phyloP scores from a whole-genome alignment of 2,329 filamentous ascomycete genomes.

The Diaporthe capsici region DNA sequence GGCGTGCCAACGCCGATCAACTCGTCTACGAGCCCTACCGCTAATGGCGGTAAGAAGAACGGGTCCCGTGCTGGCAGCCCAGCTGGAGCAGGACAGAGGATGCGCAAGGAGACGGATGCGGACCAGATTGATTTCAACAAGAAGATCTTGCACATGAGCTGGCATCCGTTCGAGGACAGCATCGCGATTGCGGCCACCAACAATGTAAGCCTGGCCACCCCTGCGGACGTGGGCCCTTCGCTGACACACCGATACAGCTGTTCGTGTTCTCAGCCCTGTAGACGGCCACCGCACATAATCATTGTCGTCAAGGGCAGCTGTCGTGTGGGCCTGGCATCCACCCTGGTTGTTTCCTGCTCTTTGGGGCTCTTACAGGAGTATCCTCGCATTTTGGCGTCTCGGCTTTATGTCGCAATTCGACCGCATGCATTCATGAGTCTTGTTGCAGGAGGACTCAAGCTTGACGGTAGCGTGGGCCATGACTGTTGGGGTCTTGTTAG shows the following conservation, averaged over 20 bases:
- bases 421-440: constrained; percentile 32
- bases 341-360: constrained; percentile 30
- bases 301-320: constrained; percentile 32
- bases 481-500: constrained; percentile 17
- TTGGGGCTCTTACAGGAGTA: constrained; percentile 1
- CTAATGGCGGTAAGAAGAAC: constrained; percentile 86
- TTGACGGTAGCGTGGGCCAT: constrained; percentile 25
- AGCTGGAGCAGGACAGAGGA: constrained; percentile 82
- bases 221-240: not conserved
- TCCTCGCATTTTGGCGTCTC: constrained; percentile 22
- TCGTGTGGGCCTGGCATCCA: constrained; percentile 27
- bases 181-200: constrained; percentile 99
- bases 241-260: constrained; percentile 49
- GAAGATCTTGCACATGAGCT: constrained; percentile 99
- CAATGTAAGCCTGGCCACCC: constrained; percentile 79
- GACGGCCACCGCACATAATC: constrained; percentile 36
- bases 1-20: constrained; percentile 98
- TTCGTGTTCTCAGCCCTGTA: constrained; percentile 54
- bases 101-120: constrained; percentile 99
- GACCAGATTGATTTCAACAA: constrained; percentile 99
- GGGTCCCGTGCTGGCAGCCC: constrained; percentile 91
- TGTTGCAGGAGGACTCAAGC: constrained; percentile 30
- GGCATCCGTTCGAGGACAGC: constrained; percentile 99
- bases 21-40: constrained; percentile 78
- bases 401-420: constrained; percentile 2